Conservation (phyloP, 2,329 filamentous ascomycete species). For the Aspergillus novoparasiticus region DNA sequence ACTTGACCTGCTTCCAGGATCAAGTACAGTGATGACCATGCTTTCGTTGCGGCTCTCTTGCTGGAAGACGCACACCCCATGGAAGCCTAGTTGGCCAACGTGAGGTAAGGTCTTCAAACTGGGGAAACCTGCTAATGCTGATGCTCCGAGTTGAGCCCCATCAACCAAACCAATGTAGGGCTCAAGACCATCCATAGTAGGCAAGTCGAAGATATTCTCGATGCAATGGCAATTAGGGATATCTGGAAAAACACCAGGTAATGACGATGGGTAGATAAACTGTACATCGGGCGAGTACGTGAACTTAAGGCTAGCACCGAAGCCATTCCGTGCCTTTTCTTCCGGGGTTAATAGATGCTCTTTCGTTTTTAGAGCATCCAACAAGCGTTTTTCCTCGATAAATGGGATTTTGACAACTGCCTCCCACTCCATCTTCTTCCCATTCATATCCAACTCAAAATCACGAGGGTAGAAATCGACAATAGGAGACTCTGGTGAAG, state of each 20-base stretch:
- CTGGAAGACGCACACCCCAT: conserved; percentile 93
- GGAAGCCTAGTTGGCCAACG: conserved; percentile 77
- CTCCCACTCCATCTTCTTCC: conserved; percentile 99
- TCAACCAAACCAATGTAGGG: conserved; percentile 81
- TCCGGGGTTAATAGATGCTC: conserved; percentile 76
- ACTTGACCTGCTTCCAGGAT: conserved; percentile 71
- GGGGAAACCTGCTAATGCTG: conserved; percentile 91
- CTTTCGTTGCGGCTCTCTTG: conserved; percentile 95
- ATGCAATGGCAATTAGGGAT: conserved; percentile 84
- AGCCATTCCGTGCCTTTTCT: conserved; percentile 82
- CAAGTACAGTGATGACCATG: conserved; percentile 83
- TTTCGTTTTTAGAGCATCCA: conserved; percentile 82
- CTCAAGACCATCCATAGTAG: conserved; percentile 85
- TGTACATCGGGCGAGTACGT: conserved; percentile 77
- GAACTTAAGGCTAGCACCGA: conserved; percentile 91
- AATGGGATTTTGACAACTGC: conserved; percentile 99
- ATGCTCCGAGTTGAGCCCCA: conserved; percentile 77
- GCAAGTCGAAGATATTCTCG: conserved; percentile 94
- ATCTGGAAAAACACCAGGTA: conserved; percentile 88
- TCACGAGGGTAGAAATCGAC: conserved; percentile 97
- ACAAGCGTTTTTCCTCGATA: conserved; percentile 86
- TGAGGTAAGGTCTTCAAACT: conserved; percentile 85
- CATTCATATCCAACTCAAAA: conserved; percentile 98
- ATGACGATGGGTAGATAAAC: conserved; percentile 82
- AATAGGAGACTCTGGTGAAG: conserved; percentile 83